Percentiles rank a stretch among this genome's conserved stretches.
Evolutionary conservation across 2,329 filamentous ascomycete genomes (phyloP).

Genomic region (Aspergillus glaucus): DNA sequence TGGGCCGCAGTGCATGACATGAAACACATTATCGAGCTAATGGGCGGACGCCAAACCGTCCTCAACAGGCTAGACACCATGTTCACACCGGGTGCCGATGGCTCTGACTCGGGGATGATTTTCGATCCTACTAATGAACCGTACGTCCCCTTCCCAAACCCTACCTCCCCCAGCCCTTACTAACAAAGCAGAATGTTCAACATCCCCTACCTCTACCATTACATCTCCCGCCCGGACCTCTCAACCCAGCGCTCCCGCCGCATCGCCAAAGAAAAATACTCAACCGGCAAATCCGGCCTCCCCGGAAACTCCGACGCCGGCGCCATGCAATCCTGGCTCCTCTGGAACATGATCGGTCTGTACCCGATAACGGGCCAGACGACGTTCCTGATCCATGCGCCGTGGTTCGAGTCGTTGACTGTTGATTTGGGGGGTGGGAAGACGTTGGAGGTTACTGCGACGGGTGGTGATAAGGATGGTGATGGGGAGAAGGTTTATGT

Average conservation of each 20-base stretch:
- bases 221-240: slow-evolving; percentile 56
- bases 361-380: slow-evolving; percentile 64
- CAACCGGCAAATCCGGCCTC: slow-evolving; percentile 49
- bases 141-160: slow-evolving; percentile 25
- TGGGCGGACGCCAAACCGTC: slow-evolving; percentile 45
- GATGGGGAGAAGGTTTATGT: slow-evolving; percentile 50
- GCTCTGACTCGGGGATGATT: slow-evolving; percentile 43
- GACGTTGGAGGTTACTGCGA: slow-evolving; percentile 49
- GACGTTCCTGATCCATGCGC: slow-evolving; percentile 59
- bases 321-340: slow-evolving; percentile 64
- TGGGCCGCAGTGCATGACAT: slow-evolving; percentile 66
- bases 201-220: slow-evolving; percentile 64
- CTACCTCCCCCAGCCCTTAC: neutral
- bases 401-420: slow-evolving; percentile 56
- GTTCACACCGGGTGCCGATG: slow-evolving; percentile 38
- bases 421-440: slow-evolving; percentile 54
- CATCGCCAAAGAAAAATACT: slow-evolving; percentile 56
- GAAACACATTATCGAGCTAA: slow-evolving; percentile 46
- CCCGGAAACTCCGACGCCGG: slow-evolving; percentile 67
- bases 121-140: slow-evolving; percentile 66
- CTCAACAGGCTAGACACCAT: slow-evolving; percentile 51
- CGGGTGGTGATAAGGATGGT: slow-evolving; percentile 41
- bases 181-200: slow-evolving; percentile 45
- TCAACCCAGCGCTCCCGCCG: slow-evolving; percentile 53
- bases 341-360: slow-evolving; percentile 64